phyloP scores from a whole-genome alignment of 495 filamentous ascomycete genomes.

The Oidiodendron maius region DNA sequence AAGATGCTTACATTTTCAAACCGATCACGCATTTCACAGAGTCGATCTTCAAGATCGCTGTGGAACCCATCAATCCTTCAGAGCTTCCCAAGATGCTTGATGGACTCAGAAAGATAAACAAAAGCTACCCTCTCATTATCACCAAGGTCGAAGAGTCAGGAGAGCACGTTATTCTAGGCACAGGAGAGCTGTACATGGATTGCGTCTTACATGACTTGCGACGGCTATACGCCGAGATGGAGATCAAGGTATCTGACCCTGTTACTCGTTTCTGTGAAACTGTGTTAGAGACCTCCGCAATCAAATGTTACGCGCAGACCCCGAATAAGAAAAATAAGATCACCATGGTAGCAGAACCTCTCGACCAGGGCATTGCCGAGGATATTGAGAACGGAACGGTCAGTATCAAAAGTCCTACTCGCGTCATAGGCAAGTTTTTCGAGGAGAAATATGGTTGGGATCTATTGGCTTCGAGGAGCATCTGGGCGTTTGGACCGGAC shows the following conservation, averaged over 20 bases:
- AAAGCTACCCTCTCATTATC: constrained; percentile 89
- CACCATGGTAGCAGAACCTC: constrained; percentile 93
- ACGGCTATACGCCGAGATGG: constrained; percentile 95
- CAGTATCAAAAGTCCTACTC: constrained; percentile 85
- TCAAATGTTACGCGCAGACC: constrained; percentile 95
- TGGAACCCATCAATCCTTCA: constrained; percentile 96
- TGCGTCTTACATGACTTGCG: constrained; percentile 95
- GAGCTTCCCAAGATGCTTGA: constrained; percentile 99
- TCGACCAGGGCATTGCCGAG: constrained; percentile 90
- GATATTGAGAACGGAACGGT: constrained; percentile 92
- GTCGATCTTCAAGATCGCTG: constrained; percentile 95
- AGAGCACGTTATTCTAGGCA: constrained; percentile 91
- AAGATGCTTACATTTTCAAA: constrained; percentile 91
- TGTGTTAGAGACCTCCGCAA: constrained; percentile 93
- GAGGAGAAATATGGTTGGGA: constrained; percentile 98
- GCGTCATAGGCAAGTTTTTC: constrained; percentile 93
- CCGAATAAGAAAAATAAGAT: constrained; percentile 99
- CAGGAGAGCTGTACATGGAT: constrained; percentile 97
- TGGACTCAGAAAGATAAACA: constrained; percentile 92
- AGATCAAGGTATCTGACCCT: constrained; percentile 95
- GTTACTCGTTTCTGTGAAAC: constrained; percentile 98
- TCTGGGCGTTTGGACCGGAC: constrained; percentile 98
- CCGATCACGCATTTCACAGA: constrained; percentile 93
- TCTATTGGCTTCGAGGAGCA: constrained; percentile 84
- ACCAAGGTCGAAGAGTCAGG: constrained; percentile 99